Evolutionary conservation across 202 grass and related monocot genomes (phyloP), one percentile per base, ranked within the genome.

Genomic region (Schoenoplectus tabernaemontani): DNA sequence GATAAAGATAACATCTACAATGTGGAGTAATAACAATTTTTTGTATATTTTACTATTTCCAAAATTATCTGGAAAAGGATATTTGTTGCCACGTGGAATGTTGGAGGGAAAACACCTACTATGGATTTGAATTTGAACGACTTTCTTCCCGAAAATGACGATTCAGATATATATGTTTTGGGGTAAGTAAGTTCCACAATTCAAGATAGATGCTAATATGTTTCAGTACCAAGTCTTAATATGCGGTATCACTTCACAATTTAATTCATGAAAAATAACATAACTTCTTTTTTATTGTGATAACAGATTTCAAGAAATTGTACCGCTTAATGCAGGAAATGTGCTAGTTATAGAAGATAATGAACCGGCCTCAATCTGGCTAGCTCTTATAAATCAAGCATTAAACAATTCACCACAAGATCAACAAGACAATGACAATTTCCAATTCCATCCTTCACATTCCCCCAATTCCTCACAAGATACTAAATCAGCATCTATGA

Each of bases 301-400:
- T 47, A 78, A 79, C 89, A 98, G 95, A 42, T 98, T 98, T 88
- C 95, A 98, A 81, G 95, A 98, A 87, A 92, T 98, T 65, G 95
- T 98, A n/a, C 95, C 95, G 80, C 89, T 98, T 72, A 98, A 98
- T 89, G 95, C 95, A 0, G 95, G 95, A 67, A 98, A 98, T 87
- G 95, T 98, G 68, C 90, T 98, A 80, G 95, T 95, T 71, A 87
- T 98, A 17, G 95, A 98, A 94, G 91, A 95, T 78, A 90, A 86
- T 0, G 95, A 98, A 82, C 95, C 95, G 77, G 91, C 95, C 77
- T 73, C 89, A 79, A 95, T 88, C 82, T 98, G 95, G 95, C 89
- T 98, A 38, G 87, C 89, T 79, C 84, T 98, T 57, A 90, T 98
- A 85, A 90, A 95, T 53, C 78, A 86, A 78, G 90, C 71, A 0